A percentile compares a stretch with the other conserved stretches of the same genome.
Evolutionary conservation across 805 yeast genomes (phyloP).

Genomic region (Kodamaea kaohsiungensis): DNA sequence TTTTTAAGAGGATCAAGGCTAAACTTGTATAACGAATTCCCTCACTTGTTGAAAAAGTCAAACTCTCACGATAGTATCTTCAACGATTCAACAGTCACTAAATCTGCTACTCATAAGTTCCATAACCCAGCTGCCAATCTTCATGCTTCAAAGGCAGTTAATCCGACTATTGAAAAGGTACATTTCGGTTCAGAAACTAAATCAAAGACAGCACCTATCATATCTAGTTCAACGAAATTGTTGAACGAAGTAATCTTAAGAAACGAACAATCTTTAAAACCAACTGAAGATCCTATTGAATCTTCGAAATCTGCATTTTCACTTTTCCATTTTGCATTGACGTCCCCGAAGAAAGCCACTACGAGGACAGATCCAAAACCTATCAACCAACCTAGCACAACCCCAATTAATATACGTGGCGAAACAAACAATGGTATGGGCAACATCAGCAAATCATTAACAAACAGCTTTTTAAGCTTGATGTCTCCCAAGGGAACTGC

Average conservation of each 20-base stretch:
- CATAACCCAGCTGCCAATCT: slow-evolving; percentile 40
- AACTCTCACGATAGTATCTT: slow-evolving; percentile 27
- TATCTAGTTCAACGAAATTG: slow-evolving; percentile 1
- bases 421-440: slow-evolving; percentile 17
- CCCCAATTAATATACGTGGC: slow-evolving; percentile 9
- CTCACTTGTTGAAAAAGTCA: slow-evolving; percentile 26
- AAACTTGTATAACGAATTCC: slow-evolving; percentile 31
- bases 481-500: slow-evolving; percentile 16
- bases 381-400: neutral
- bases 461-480: slow-evolving; percentile 29
- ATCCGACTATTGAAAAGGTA: slow-evolving; percentile 36
- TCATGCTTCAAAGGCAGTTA: slow-evolving; percentile 16
- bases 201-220: neutral
- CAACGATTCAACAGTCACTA: slow-evolving; percentile 9
- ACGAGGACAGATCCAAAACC: neutral
- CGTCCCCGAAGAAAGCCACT: slow-evolving; percentile 17
- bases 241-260: slow-evolving; percentile 20
- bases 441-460: slow-evolving; percentile 26
- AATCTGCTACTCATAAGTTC: slow-evolving; percentile 21
- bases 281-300: neutral
- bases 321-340: slow-evolving; percentile 19
- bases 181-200: slow-evolving; percentile 17
- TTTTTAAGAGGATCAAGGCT: slow-evolving; percentile 36
- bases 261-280: slow-evolving; percentile 3
- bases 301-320: slow-evolving; percentile 14